Evolutionary conservation across 352 stramenopile genomes (phyloP), one percentile per base, ranked within the genome.

Genomic region (Hyaloperonospora arabidopsidis): DNA sequence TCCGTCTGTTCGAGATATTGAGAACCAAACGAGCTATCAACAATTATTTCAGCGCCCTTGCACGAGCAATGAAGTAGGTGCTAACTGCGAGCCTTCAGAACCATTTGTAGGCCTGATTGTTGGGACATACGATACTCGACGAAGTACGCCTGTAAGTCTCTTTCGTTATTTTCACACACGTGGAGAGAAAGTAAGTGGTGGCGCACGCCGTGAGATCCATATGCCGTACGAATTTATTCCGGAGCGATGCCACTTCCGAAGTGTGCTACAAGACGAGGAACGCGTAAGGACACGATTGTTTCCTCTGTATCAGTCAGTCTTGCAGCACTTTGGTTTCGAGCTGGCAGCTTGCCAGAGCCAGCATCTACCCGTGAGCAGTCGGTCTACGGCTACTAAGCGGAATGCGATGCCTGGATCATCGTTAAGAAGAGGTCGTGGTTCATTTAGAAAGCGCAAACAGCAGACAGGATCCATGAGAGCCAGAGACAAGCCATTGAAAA

Each of bases 51-150:
- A 79, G 63, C 85, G 76, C 10, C 59, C 52, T 1, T 71, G 38
- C 12, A 23, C 46, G 15, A 53, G 59, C 21, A 59, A 68, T 19
- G 25, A 45, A 1, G 57, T 36, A 11, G 45, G 54, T 32, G 46
- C 47, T 8, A 59, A 70, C 44, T 59, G 49, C 14, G 64, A 65
- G 17, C 48, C 65, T 14, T 67, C 66, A 4, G 81, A 97, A 52
- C 93, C 91, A 28, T 98, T 98, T 75, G 82, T 98, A 5, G 93
- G 92, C 5, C 63, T 97, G 1, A 98, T 98, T 56, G 82, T 97
- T 29, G 87, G 87, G 8, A 97, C 93, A 22, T 97, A 97, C 63
- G 92, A 97, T 54, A 76, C 79, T 36, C 79, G 80, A 38, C 76
- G 82, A 14, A 79, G 72, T 46, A 72, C 78, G 1, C 78, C 81